Evolutionary conservation across 352 stramenopile species (phyloP), one percentile per base, ranked within the genome.

Genomic region (Globisporangium takayamanum): DNA sequence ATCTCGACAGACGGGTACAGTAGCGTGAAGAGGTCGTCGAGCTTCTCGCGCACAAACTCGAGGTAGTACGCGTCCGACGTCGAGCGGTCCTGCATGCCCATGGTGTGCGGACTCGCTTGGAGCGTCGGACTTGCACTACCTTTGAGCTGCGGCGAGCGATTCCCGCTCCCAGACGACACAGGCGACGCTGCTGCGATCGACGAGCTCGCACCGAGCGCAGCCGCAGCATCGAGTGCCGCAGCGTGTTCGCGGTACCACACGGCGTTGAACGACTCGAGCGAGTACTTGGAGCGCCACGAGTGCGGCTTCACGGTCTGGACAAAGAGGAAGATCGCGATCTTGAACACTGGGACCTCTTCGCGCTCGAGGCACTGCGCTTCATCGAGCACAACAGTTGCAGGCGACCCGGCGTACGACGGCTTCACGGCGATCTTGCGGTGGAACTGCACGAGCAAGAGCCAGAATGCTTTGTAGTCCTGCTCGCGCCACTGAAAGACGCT

Each of bases 51-150:
- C 41, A 92, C 77, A 66, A 92, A 94, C 20, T 77, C 66, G 50
- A 94, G 52, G 59, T 92, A 90, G 66, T 94, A 91, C 26, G 77
- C 67, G 50, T 94, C 84, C 33, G 79, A 81, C 18, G 81, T 90
- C 26, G 81, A 90, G 16, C 84, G 76, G 59, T 94, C 80, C 41
- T 84, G 78, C 73, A 94, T 84, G 3, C 81, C 84, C 37, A 90
- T 69, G 0, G 80, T 86, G 50, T 94, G 84, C 39, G 84, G 84
- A 2, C 81, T 92, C 50, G 81, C 68, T 14, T 81, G 80, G 3
- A 78, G 70, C 1, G 84, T 81, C 15, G 80, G 80, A 55, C 79
- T 89, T 25, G 74, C 71, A 36, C 62, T 83, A 5, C 77, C 80
- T 33, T 78, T 74, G 41, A 86, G 65, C 10, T 70, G 69, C 11